Percentiles rank a stretch among this genome's conserved stretches.
Conservation (phyloP, 495 filamentous ascomycete genomes). For the Jackrogersella multiformis region DNA sequence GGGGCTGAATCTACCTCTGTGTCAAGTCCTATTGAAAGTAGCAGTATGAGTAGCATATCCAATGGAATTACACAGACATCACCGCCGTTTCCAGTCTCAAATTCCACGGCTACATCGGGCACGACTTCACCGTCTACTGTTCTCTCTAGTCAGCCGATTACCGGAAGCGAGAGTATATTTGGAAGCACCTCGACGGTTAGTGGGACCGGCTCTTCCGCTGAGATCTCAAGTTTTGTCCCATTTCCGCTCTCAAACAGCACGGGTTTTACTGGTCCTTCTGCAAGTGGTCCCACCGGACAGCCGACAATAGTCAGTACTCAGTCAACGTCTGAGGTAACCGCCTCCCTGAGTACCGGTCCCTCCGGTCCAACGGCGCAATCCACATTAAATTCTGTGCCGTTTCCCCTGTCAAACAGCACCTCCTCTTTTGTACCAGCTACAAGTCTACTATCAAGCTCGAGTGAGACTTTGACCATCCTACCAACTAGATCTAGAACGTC, state of each 20-base stretch:
- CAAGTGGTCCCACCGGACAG: conserved; percentile 1
- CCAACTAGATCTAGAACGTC: conserved; percentile 6
- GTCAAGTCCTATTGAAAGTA: conserved; percentile 3
- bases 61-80: conserved; percentile 4
- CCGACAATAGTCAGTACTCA: conserved; percentile 9
- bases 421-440: not conserved
- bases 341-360: not conserved
- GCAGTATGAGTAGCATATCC: not conserved
- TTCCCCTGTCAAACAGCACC: conserved; percentile 21
- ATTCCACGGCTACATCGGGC: conserved; percentile 1
- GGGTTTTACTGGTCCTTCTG: conserved; percentile 3
- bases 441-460: conserved; percentile 4
- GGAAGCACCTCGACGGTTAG: conserved; percentile 9
- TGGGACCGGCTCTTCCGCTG: not conserved
- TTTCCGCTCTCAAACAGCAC: conserved; percentile 39
- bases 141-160: conserved; percentile 1
- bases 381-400: conserved; percentile 16
- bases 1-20: not conserved
- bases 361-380: conserved; percentile 12
- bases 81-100: conserved; percentile 12
- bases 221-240: conserved; percentile 22
- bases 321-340: not conserved
- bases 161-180: conserved; percentile 20
- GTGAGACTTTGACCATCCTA: not conserved
- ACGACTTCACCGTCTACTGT: not conserved